These are phyloP conservation scores for Raffaelea arxii DNA, from an alignment of 2,329 filamentous ascomycete genomes.

Conservation along the genomic window DNA sequence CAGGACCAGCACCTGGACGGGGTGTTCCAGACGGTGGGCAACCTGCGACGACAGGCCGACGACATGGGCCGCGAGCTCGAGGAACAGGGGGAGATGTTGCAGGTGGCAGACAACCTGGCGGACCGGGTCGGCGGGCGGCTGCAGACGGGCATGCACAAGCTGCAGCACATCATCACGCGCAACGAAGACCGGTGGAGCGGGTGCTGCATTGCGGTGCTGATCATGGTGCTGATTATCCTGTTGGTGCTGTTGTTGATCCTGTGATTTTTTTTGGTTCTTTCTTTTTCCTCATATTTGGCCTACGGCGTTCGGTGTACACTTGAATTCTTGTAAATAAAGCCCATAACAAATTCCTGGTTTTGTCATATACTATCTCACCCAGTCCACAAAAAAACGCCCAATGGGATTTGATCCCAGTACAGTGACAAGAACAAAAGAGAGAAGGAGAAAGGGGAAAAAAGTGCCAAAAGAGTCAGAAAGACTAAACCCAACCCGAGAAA, in stretches of 20 bases:
- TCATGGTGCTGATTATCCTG: conserved; percentile 78
- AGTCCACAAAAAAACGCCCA: too few relatives aligned
- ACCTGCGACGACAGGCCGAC: conserved; percentile 79
- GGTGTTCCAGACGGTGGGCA: conserved; percentile 88
- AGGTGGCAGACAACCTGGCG: conserved; percentile 73
- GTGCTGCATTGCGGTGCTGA: conserved; percentile 83
- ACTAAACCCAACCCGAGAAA: too few relatives aligned
- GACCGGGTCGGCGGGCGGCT: conserved; percentile 82
- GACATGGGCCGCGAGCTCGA: conserved; percentile 95
- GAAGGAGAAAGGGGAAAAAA: too few relatives aligned
- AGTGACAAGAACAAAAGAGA: too few relatives aligned
- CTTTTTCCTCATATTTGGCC: background rate
- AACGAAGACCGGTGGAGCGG: conserved; percentile 86
- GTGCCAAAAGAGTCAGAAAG: too few relatives aligned
- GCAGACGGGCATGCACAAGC: conserved; percentile 76
- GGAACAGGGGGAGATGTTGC: conserved; percentile 84
- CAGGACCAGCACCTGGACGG: conserved; percentile 90
- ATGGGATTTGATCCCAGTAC: too few relatives aligned
- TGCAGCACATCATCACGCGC: conserved; percentile 72
- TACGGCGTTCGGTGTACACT: background rate
- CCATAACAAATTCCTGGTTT: too few relatives aligned
- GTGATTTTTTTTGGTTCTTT: conserved; percentile 21
- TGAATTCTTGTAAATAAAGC: too few relatives aligned
- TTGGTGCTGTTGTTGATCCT: conserved; percentile 66
- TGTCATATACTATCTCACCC: too few relatives aligned